These are phyloP conservation scores for Diatrype stigma DNA, from an alignment of 2,329 filamentous ascomycete genomes.

Conservation along the genomic window DNA sequence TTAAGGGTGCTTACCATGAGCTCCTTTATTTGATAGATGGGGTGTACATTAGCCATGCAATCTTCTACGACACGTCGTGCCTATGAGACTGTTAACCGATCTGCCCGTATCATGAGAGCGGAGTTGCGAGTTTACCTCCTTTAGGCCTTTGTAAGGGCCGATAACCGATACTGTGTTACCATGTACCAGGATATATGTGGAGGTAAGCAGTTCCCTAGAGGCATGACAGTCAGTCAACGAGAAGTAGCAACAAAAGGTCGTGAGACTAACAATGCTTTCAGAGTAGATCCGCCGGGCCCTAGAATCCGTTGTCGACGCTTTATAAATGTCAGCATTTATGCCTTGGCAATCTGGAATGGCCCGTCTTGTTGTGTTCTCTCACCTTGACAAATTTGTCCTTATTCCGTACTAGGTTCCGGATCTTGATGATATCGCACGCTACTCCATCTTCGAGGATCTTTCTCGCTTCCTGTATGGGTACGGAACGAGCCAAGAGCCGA, in stretches of 20 bases:
- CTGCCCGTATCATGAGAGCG: not conserved
- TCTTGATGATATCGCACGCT: conserved; percentile 95
- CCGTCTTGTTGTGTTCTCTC: not conserved
- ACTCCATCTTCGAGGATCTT: conserved; percentile 92
- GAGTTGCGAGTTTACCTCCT: conserved; percentile 55
- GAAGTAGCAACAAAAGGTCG: not conserved
- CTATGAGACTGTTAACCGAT: not conserved
- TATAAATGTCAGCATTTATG: not conserved
- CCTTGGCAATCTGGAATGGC: not conserved
- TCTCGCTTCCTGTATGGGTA: conserved; percentile 87
- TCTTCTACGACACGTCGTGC: conserved; percentile 83
- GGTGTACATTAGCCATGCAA: conserved; percentile 95
- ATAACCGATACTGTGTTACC: conserved; percentile 92
- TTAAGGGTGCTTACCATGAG: conserved; percentile 75
- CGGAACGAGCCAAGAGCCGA: conserved; percentile 84
- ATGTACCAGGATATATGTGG: conserved; percentile 91
- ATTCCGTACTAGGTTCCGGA: conserved; percentile 81
- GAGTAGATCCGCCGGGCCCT: conserved; percentile 83
- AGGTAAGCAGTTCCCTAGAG: conserved; percentile 74
- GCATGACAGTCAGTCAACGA: not conserved
- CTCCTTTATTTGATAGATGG: conserved; percentile 76
- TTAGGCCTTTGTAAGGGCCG: conserved; percentile 88
- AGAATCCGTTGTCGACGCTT: conserved; percentile 80
- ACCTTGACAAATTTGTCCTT: conserved; percentile 90
- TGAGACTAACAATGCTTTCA: conserved; percentile 68